phyloP scores from a whole-genome alignment of 768 basidiomycete genomes.

The Amanita pallidorosea region DNA sequence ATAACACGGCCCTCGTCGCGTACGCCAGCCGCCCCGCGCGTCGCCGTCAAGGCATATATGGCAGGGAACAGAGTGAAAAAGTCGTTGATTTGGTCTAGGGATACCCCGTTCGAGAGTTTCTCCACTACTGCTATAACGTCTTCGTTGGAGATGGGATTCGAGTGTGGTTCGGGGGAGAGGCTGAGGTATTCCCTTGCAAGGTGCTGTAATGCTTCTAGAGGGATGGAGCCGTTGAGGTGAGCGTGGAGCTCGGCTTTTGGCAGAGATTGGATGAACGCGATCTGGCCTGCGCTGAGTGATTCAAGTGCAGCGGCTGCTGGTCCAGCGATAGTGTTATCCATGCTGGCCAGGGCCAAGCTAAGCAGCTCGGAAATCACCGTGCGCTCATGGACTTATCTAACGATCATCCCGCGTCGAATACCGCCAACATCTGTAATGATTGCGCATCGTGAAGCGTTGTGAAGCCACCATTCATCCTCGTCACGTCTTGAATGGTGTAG shows the following conservation, averaged over 20 bases:
- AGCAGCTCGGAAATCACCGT: too few relatives aligned
- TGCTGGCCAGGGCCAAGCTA: too few relatives aligned
- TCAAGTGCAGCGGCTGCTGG: conserved; percentile 41
- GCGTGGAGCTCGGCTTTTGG: conserved; percentile 85
- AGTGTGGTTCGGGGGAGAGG: conserved; percentile 6
- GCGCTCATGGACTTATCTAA: too few relatives aligned
- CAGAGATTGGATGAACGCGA: conserved; percentile 47
- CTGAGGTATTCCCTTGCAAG: conserved; percentile 44
- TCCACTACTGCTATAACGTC: conserved; percentile 20
- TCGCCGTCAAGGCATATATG: conserved; percentile 69
- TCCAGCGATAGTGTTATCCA: conserved; percentile 20
- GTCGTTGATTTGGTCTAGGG: conserved; percentile 47
- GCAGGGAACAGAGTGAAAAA: conserved; percentile 71
- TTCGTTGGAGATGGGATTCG: conserved; percentile 12
- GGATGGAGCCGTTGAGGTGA: conserved; percentile 80
- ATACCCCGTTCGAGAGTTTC: conserved; percentile 30
- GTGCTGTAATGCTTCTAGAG: conserved; percentile 47
- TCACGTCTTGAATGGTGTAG: too few relatives aligned
- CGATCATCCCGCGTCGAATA: too few relatives aligned
- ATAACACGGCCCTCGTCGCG: conserved; percentile 57
- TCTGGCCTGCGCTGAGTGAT: conserved; percentile 38
- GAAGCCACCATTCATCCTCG: too few relatives aligned
- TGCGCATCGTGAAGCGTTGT: too few relatives aligned
- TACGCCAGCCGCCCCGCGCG: conserved; percentile 38
- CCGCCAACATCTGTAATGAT: too few relatives aligned